Evolutionary conservation across 768 basidiomycete genomes (phyloP), one percentile per base, ranked within the genome.

Genomic region (Leccinum imitatum): DNA sequence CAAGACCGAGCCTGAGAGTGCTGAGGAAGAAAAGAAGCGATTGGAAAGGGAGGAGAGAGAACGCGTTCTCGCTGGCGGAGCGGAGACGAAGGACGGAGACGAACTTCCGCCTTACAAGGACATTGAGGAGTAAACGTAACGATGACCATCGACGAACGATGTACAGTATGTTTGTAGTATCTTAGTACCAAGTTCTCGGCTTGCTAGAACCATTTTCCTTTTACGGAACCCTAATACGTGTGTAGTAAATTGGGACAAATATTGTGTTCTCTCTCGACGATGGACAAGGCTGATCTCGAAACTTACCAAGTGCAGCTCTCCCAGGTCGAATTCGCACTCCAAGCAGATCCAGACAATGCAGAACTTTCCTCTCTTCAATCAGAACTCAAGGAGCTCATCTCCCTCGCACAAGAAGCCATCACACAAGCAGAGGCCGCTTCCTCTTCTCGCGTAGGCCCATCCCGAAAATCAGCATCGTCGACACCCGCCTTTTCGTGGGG

Each of bases 261-360:
- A 23, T 27, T 33, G 13, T 13, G 41, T 30, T 44, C 31, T 14
- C 19, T 13, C 21, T 19, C 31, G 11, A 53, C 59, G 6, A 73
- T 73, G 72, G 72, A 91, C 71, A 85, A 84, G 67, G 79, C 83
- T 59, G 93, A 94, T 73, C 84, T 95, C 59, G 93, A 95, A 75
- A 91, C 90, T 2, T 94, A 93, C 71, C 90, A 94, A 77, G 89
- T 90, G 11, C 91, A 93, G 71, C 87, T 93, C 60, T 85, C 87
- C n/a, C 91, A 94, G 72, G 92, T 95, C 61, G 90, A 94, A 73
- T 76, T 85, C 57, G 89, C 91, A 19, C 86, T 95, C 51, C 78
- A 84, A 53, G 73, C 84, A 46, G 93, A 95, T 69, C 89, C 91
- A 5, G 77, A 78, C 67, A 94, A 92, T 71, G 67, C 76, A 56